Evolutionary conservation across 805 yeast species (phyloP), one percentile per base, ranked within the genome.

Genomic region (Candida easanensis): DNA sequence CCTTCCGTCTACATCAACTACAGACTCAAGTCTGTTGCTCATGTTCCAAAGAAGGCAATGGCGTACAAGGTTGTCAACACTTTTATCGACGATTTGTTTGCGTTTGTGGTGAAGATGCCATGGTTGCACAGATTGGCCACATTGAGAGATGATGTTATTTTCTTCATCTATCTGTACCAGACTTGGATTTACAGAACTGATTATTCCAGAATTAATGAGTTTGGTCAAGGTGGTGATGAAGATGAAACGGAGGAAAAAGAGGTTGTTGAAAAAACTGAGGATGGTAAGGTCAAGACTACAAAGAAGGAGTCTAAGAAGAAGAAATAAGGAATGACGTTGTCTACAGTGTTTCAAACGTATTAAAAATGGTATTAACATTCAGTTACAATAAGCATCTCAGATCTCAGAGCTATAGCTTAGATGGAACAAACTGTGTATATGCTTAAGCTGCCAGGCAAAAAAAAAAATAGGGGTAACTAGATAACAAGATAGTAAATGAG

Each of bases 91-190:
- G 68, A 69, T 45, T 39, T 69, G 41, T 65, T 69, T 53, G 69
- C 73, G 3, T 66, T 63, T 49, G 70, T 69, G 19, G 59, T 68
- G 39, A 70, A 67, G 47, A 66, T 66, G 70, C 74, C 74, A 4
- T 56, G 66, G 57, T 49, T 70, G 19, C 71, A 68, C 49, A 57
- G 70, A 36, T 44, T 69, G 38, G 70, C 73, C 5, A 66, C 73
- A 2, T 52, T 70, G 25, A 57, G 72, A 48, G 71, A 69, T 47
- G 71, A 66, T 46, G 64, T 68, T 13, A 66, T 70, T 33, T 69
- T 68, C 49, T 56, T 70, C 40, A 57, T 69, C 32, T 66, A 65
- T 45, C 35, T 70, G 22, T 66, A 66, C 47, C 73, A 68, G 51
- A 61, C 69, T 5, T 65, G 69, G 66, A 50, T 65, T 10, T 69